phyloP scores from a whole-genome alignment of 108 stramenopile genomes.

The Conticribra weissflogii region DNA sequence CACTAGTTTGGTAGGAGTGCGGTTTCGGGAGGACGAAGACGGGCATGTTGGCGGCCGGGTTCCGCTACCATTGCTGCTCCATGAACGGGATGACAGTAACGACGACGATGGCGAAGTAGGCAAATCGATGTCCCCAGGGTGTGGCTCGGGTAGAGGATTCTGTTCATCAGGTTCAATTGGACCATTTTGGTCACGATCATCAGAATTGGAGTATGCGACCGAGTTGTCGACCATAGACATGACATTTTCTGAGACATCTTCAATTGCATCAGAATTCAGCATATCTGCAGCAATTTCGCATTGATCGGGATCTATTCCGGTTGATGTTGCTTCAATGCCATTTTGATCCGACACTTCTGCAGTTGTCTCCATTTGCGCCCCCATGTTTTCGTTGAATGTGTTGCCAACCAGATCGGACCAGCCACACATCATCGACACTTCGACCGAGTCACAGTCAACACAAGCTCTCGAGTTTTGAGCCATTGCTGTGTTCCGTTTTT shows the following conservation, averaged over 20 bases:
- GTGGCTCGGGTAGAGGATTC: not conserved
- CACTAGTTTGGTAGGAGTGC: constrained; percentile 9
- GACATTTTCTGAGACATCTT: constrained; percentile 35
- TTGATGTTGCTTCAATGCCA: constrained; percentile 1
- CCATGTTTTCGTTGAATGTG: not conserved
- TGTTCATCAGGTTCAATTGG: not conserved
- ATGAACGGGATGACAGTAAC: constrained; percentile 28
- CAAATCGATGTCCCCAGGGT: constrained; percentile 13
- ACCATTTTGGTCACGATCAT: constrained; percentile 4
- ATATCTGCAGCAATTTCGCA: constrained; percentile 5
- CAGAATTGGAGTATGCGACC: not conserved
- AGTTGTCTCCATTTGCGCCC: not conserved
- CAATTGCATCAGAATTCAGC: constrained; percentile 16
- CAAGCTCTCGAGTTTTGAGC: constrained; percentile 15
- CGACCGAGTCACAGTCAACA: constrained; percentile 29
- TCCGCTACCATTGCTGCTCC: constrained; percentile 27
- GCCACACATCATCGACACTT: constrained; percentile 24
- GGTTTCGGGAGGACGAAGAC: constrained; percentile 17
- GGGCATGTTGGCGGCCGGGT: constrained; percentile 46
- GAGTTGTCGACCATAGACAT: constrained; percentile 14
- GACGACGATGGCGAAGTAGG: constrained; percentile 16
- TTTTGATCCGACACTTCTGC: not conserved
- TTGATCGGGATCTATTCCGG: constrained; percentile 1
- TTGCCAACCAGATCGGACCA: constrained; percentile 24
- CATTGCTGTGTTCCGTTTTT: not conserved